phyloP scores from a whole-genome alignment of 2,329 filamentous ascomycete genomes.

The Macroventuria anomochaeta region DNA sequence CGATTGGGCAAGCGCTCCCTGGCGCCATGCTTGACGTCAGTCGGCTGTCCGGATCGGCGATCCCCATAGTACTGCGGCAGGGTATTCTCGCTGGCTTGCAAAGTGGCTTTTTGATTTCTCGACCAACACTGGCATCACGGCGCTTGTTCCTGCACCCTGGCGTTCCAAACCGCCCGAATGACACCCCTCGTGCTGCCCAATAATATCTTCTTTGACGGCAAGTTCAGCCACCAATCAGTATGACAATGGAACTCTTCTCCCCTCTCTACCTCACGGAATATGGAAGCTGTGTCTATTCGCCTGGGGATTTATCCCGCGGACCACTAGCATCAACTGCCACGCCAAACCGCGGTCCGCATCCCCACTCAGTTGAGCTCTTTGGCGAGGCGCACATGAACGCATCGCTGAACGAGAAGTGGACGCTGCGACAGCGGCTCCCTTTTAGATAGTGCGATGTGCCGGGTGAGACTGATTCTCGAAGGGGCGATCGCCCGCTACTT shows the following conservation, averaged over 20 bases:
- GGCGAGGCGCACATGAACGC: background rate
- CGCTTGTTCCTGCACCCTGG: conserved; percentile 3
- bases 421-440: no score
- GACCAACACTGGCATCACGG: background rate
- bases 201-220: no score
- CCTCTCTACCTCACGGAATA: no score
- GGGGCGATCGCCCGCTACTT: background rate
- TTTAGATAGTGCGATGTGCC: background rate
- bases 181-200: no score
- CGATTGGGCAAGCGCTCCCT: conserved; percentile 3
- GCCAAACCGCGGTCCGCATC: no score
- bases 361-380: background rate
- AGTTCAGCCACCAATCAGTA: no score
- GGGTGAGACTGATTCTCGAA: no score
- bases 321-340: background rate
- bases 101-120: conserved; percentile 1
- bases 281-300: background rate
- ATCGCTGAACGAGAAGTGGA: background rate
- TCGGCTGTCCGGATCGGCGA: conserved; percentile 3
- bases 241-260: no score
- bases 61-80: background rate
- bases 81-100: background rate
- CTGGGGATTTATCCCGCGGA: background rate
- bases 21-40: conserved; percentile 2
- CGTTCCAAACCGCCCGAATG: background rate